A percentile compares a stretch with the other conserved stretches of the same genome.
Evolutionary conservation across 176 grass and related monocot genomes (phyloP).

Genomic region (Eleusine coracana): DNA sequence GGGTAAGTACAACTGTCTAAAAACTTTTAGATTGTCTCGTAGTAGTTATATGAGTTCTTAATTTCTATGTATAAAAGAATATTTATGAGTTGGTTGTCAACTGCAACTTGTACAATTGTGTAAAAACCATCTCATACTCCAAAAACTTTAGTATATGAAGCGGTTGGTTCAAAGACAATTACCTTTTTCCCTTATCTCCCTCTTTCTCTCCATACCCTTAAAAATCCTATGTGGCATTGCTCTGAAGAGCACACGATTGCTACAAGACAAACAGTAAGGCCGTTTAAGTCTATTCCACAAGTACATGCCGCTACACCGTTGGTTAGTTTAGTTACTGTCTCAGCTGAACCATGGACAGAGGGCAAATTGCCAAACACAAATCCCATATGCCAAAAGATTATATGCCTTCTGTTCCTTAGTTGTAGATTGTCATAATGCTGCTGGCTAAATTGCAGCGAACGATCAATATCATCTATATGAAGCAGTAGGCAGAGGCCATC

Average conservation of each 20-base stretch:
- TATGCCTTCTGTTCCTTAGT: constrained; percentile 71
- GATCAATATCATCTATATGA: constrained; percentile 83
- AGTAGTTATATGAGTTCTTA: too few relatives aligned
- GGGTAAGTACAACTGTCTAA: too few relatives aligned
- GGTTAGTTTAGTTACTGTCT: constrained; percentile 57
- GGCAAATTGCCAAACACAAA: constrained; percentile 66
- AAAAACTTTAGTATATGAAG: too few relatives aligned
- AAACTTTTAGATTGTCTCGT: too few relatives aligned
- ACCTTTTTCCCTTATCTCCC: too few relatives aligned
- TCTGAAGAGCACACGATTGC: constrained; percentile 74
- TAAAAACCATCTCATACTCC: too few relatives aligned
- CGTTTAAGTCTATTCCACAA: constrained; percentile 62
- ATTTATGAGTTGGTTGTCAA: too few relatives aligned
- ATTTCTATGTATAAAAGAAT: too few relatives aligned
- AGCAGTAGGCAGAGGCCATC: constrained; percentile 78
- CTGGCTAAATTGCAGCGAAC: constrained; percentile 72
- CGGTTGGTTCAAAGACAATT: too few relatives aligned
- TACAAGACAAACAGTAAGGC: constrained; percentile 80
- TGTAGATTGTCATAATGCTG: constrained; percentile 65
- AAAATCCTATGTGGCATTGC: constrained; percentile 17
- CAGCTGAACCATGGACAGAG: constrained; percentile 46
- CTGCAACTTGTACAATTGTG: too few relatives aligned
- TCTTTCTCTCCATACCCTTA: too few relatives aligned
- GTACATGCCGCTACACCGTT: constrained; percentile 52
- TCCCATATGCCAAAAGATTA: constrained; percentile 75